Evolutionary conservation across 1,139 yeast species (phyloP), one percentile per base, ranked within the genome.

Genomic region (Hyphopichia burtonii): DNA sequence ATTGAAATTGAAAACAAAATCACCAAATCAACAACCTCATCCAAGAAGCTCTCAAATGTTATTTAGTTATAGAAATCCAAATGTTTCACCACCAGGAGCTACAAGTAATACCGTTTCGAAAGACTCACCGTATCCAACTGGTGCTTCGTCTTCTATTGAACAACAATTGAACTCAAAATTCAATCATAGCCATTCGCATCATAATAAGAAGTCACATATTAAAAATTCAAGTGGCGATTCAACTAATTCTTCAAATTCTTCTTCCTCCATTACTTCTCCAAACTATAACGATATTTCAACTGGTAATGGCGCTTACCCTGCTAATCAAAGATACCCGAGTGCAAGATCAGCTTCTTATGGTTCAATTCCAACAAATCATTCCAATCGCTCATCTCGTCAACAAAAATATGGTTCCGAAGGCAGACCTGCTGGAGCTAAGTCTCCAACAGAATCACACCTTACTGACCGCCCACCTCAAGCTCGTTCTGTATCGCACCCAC

Each of bases 41-140:
- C 50, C 54, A 10, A 46, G 67, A 18, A 63, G 59, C 42, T 65
- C 71, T 3, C 71, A 64, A 45, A 45, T 61, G 34, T 53, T 68
- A 34, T 67, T 67, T 50, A 63, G 62, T 41, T 67, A 66, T 46
- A 57, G 61, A 36, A 59, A 53, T 22, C 62, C 65, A 0, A 47
- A 56, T 19, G 54, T 47, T 14, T 42, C 47, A 3, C 40, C 44
- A 3, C 34, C 46, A 17, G 11, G 41, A 2, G 41, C 38, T 6
- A 17, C 25, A 17, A 23, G 16, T 8, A 18, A 10, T 4, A 11
- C 16, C 16, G 3, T 12, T 10, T 33, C 36, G 7, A 36, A 45
- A 16, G 56, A 53, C 33, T 58, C 64, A 2, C 64, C 64, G 4
- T 60, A 60, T 36, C 56, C 58, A 17, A 36, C 47, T 11, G 44